A percentile compares a stretch with the other conserved stretches of the same genome.
Evolutionary conservation across 345 rosid genomes (phyloP).

Genomic region (Lepidium aucheri): DNA sequence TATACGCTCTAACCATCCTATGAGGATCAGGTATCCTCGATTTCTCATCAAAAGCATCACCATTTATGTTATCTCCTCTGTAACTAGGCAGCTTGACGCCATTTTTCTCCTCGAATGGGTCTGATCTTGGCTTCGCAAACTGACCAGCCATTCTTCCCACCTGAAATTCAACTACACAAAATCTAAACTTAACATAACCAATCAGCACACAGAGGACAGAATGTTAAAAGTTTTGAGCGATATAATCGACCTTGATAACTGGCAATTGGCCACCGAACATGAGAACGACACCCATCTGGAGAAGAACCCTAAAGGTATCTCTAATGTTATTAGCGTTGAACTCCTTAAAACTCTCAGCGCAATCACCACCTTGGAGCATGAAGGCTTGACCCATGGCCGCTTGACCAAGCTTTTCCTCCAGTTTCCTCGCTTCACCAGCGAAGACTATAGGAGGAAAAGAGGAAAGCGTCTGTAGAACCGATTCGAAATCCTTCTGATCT

Average conservation of each 20-base stretch:
- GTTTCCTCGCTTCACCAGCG: conserved; percentile 57
- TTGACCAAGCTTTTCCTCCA: conserved; percentile 46
- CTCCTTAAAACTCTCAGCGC: conserved; percentile 64
- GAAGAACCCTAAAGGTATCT: conserved; percentile 55
- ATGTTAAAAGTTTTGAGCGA: not conserved
- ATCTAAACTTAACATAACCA: not conserved
- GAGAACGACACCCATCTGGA: conserved; percentile 66
- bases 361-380: conserved; percentile 62
- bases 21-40: conserved; percentile 62
- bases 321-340: conserved; percentile 49
- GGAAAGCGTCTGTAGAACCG: conserved; percentile 48
- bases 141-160: conserved; percentile 74
- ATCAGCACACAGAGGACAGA: not conserved
- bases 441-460: conserved; percentile 60
- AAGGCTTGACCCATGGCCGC: conserved; percentile 56
- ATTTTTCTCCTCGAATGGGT: conserved; percentile 41
- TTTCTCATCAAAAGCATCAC: conserved; percentile 60
- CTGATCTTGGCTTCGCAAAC: conserved; percentile 66
- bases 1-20: conserved; percentile 53
- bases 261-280: conserved; percentile 65
- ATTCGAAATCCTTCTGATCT: conserved; percentile 43
- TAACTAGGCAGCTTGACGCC: conserved; percentile 62
- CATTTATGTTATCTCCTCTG: conserved; percentile 57
- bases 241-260: conserved; percentile 33
- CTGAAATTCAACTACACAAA: conserved; percentile 8